These are phyloP conservation scores for Aspergillus terreus DNA, from an alignment of 2,329 filamentous ascomycete genomes.

Conservation along the genomic window DNA sequence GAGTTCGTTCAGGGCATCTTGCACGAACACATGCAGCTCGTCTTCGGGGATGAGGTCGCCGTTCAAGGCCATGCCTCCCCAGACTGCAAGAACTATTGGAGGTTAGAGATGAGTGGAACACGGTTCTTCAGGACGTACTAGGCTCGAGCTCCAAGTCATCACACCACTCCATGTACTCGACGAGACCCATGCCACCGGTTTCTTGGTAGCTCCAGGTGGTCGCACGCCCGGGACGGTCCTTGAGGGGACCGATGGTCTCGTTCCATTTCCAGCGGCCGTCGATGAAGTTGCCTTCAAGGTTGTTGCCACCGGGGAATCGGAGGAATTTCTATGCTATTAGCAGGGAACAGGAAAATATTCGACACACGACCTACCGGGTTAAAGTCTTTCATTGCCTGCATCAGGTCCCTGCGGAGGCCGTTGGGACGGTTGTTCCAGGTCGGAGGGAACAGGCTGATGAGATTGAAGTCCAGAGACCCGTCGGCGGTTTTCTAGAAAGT, in stretches of 20 bases:
- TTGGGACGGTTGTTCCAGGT: conserved; percentile 53
- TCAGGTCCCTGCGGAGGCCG: conserved; percentile 49
- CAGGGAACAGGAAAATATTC: not conserved
- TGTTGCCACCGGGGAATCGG: conserved; percentile 52
- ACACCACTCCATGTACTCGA: conserved; percentile 37
- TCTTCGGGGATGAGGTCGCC: conserved; percentile 28
- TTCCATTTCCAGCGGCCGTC: conserved; percentile 49
- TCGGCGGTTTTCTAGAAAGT: conserved; percentile 29
- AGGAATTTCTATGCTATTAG: conserved; percentile 39
- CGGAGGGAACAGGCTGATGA: conserved; percentile 53
- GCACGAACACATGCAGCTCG: conserved; percentile 31
- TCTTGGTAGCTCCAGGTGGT: conserved; percentile 45
- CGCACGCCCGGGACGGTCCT: conserved; percentile 41
- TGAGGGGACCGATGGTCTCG: conserved; percentile 48
- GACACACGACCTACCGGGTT: conserved; percentile 15
- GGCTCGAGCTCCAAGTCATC: conserved; percentile 31
- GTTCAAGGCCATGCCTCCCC: conserved; percentile 43
- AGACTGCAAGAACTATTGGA: conserved; percentile 38
- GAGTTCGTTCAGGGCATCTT: conserved; percentile 33
- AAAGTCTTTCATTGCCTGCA: conserved; percentile 35
- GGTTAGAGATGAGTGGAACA: not conserved
- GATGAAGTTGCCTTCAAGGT: conserved; percentile 41
- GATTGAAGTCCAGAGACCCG: conserved; percentile 47
- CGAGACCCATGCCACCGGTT: conserved; percentile 43
- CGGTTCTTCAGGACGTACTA: conserved; percentile 12